Base-by-base conservation (phyloP, 1,284 basidiomycete genomes). In the Ustilago sp. region DNA sequence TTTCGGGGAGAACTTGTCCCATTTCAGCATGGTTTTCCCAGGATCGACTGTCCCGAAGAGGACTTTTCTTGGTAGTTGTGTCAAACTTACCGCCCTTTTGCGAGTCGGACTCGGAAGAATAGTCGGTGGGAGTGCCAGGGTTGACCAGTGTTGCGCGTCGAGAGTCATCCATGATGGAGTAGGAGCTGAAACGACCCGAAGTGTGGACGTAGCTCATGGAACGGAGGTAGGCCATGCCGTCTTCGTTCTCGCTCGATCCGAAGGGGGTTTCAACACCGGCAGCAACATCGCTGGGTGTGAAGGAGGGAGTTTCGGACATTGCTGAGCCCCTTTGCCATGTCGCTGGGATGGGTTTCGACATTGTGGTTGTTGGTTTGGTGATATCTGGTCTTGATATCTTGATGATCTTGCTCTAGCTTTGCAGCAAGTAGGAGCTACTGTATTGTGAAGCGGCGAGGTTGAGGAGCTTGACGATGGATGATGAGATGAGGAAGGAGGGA, bases 141-240 rank as follows among this genome's bases (percentile, higher is more conserved):
- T 75, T 75, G 64, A 75, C 67, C 35, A 75, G 32, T 71, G 57
- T 63, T 55, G 52, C 53, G 11, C 68, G 41, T 39, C 57, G 52
- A 9, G 68, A 64, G 23, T 68, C 67, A 43, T 74, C 67, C 12
- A 17, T 19, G 19, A 19, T n/a, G 0, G 64, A 56, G 48, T 69
- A 75, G 9, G 63, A 66, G 56, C 60, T 60, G 60, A 67, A 70
- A 12, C 73, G 67, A 31, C 73, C 73, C 2, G 68, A 67, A 28
- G 63, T 64, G 59, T 68, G 73, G 2, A 75, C 68, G 50, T 75
- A 75, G 61, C 61, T 64, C 73, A 75, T 75, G 38, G 73, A 75
- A 6, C 73, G 73, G 12, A 75, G 48, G 41, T 75, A 75, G 32
- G 73, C 73, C 73, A 75, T 75, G 47, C 62, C 62, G 45, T 75